Conservation (phyloP, 768 basidiomycete species). For the Russula olivacea region DNA sequence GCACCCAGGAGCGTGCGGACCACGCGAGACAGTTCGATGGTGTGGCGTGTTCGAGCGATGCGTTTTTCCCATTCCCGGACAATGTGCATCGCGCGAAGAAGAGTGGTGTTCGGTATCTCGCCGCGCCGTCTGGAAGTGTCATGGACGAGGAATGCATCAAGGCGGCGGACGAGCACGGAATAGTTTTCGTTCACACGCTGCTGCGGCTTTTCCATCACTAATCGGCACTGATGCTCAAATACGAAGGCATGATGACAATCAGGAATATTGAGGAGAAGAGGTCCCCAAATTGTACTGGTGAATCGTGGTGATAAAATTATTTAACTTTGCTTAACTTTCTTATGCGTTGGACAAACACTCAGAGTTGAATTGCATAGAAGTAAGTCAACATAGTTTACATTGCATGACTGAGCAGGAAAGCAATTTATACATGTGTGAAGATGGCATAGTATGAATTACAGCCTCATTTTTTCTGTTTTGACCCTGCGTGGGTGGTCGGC, state of each 20-base stretch:
- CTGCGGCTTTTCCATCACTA: constrained; percentile 89
- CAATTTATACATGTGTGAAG: too few relatives aligned
- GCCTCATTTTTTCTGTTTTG: too few relatives aligned
- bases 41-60: constrained; percentile 92
- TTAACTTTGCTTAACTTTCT: too few relatives aligned
- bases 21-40: constrained; percentile 73
- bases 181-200: constrained; percentile 87
- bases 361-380: too few relatives aligned
- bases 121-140: constrained; percentile 88
- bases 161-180: constrained; percentile 87
- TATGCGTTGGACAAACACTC: too few relatives aligned
- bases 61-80: constrained; percentile 99
- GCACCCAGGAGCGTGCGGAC: constrained; percentile 60
- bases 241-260: neutral
- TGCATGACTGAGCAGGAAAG: too few relatives aligned
- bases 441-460: too few relatives aligned
- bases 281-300: neutral
- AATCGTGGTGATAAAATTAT: too few relatives aligned
- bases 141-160: constrained; percentile 98
- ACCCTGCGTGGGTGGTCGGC: too few relatives aligned
- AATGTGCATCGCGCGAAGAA: constrained; percentile 91
- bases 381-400: too few relatives aligned
- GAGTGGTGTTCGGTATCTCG: constrained; percentile 89
- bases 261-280: neutral
- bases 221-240: constrained; percentile 15